phyloP scores from a whole-genome alignment of 441 rosid genomes.

The Breynia disticha region DNA sequence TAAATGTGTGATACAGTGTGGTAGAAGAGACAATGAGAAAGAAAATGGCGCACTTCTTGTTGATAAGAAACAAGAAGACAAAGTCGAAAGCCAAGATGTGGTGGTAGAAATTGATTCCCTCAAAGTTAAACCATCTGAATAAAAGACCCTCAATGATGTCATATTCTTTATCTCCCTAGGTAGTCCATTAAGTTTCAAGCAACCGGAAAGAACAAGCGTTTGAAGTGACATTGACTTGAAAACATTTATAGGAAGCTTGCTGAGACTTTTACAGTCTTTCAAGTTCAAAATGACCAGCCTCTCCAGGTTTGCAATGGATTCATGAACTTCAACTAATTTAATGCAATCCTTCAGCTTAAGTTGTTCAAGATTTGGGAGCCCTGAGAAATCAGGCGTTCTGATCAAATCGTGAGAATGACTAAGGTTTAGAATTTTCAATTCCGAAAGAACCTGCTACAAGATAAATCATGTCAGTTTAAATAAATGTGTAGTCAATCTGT shows the following conservation, averaged over 20 bases:
- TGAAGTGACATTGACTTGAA: slow-evolving; percentile 15
- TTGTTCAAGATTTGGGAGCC: slow-evolving; percentile 20
- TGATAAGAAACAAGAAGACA: slow-evolving; percentile 9
- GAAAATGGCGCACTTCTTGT: slow-evolving; percentile 7
- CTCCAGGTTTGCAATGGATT: slow-evolving; percentile 17
- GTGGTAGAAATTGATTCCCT: not conserved
- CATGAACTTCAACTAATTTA: slow-evolving; percentile 16
- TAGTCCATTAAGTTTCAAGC: slow-evolving; percentile 13
- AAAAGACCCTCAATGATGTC: slow-evolving; percentile 16
- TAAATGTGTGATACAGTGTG: slow-evolving; percentile 7
- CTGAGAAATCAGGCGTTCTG: slow-evolving; percentile 21
- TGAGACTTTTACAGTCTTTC: slow-evolving; percentile 19
- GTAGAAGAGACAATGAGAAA: slow-evolving; percentile 5
- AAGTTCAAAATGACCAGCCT: slow-evolving; percentile 13
- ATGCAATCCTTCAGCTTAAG: slow-evolving; percentile 21
- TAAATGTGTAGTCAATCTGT: not conserved
- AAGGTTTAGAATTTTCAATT: slow-evolving; percentile 26
- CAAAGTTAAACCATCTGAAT: slow-evolving; percentile 11
- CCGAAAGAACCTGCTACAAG: slow-evolving; percentile 9
- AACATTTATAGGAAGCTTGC: slow-evolving; percentile 15
- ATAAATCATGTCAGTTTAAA: not conserved
- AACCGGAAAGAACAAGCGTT: slow-evolving; percentile 21
- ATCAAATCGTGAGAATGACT: slow-evolving; percentile 19
- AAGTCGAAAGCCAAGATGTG: not conserved
- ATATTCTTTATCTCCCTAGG: slow-evolving; percentile 8